Evolutionary conservation across 352 stramenopile species (phyloP).

Genomic region (Phytopythium sindhum): DNA sequence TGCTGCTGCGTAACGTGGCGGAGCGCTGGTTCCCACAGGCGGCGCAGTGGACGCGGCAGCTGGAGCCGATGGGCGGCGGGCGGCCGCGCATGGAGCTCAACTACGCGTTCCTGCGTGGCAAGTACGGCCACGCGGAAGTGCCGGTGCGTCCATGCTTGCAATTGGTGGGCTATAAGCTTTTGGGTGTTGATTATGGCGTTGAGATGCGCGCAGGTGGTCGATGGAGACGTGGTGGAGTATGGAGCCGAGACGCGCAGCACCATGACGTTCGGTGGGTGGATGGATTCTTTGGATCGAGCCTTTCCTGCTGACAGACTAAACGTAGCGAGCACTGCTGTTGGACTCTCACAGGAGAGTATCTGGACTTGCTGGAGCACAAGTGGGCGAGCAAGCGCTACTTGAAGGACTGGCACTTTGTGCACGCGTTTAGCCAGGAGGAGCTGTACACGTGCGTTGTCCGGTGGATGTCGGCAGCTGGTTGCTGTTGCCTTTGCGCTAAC

Average conservation of each 20-base stretch:
- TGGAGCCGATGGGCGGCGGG: constrained; percentile 9
- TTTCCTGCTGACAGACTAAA: neutral
- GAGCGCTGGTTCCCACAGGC: constrained; percentile 22
- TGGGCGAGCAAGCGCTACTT: constrained; percentile 62
- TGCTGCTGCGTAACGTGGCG: constrained; percentile 64
- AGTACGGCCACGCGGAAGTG: constrained; percentile 49
- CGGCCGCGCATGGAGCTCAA: constrained; percentile 28
- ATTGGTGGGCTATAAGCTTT: neutral
- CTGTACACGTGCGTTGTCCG: constrained; percentile 50
- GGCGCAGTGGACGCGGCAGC: constrained; percentile 16
- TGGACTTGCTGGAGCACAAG: constrained; percentile 46
- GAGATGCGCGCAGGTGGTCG: constrained; percentile 44
- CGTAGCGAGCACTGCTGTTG: neutral
- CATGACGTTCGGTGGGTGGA: constrained; percentile 55
- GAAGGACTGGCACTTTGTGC: constrained; percentile 87
- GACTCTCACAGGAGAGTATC: constrained; percentile 45
- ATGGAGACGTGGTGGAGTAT: constrained; percentile 56
- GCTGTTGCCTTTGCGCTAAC: neutral
- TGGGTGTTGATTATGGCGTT: too few species aligned
- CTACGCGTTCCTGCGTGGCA: constrained; percentile 29
- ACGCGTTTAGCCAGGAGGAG: constrained; percentile 37
- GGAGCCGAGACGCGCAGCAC: constrained; percentile 47
- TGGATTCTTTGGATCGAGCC: constrained; percentile 1
- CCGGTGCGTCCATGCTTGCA: constrained; percentile 26
- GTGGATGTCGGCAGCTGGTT: neutral